Percentiles rank a stretch among this genome's conserved stretches.
Conservation (phyloP, 2,329 filamentous ascomycete genomes). For the Fusarium cicatricum region DNA sequence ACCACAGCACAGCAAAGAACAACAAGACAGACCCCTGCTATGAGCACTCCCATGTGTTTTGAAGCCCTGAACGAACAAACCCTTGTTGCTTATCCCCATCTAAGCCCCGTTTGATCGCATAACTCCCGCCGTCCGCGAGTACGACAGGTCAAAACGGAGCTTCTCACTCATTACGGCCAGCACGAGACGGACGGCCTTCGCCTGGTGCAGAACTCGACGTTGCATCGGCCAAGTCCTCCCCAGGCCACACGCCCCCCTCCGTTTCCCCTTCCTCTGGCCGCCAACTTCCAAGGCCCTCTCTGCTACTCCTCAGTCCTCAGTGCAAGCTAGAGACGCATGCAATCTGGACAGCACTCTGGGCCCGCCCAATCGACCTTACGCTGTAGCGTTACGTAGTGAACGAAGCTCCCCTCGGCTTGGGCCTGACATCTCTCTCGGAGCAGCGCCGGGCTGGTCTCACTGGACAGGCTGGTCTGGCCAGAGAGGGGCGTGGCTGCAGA, state of each 20-base stretch:
- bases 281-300: conserved; percentile 4
- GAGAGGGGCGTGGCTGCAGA: conserved; percentile 1
- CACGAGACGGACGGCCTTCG: conserved; percentile 27
- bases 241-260: conserved; percentile 12
- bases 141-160: conserved; percentile 26
- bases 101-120: conserved; percentile 33
- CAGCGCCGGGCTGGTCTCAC: not conserved
- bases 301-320: too few species aligned
- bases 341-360: conserved; percentile 4
- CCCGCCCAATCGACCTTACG: not conserved
- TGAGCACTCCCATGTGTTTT: not conserved
- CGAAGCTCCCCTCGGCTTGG: conserved; percentile 1
- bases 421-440: conserved; percentile 5
- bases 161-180: not conserved
- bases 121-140: too few species aligned
- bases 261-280: conserved; percentile 4
- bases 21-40: not conserved
- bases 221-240: conserved; percentile 32
- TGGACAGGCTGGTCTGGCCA: conserved; percentile 1
- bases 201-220: conserved; percentile 31
- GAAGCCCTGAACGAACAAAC: not conserved
- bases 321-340: conserved; percentile 2
- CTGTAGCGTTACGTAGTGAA: too few species aligned
- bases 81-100: not conserved
- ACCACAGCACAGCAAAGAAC: not conserved